These are phyloP conservation scores for Discostella stelligera DNA, from an alignment of 352 stramenopile genomes.

Conservation along the genomic window DNA sequence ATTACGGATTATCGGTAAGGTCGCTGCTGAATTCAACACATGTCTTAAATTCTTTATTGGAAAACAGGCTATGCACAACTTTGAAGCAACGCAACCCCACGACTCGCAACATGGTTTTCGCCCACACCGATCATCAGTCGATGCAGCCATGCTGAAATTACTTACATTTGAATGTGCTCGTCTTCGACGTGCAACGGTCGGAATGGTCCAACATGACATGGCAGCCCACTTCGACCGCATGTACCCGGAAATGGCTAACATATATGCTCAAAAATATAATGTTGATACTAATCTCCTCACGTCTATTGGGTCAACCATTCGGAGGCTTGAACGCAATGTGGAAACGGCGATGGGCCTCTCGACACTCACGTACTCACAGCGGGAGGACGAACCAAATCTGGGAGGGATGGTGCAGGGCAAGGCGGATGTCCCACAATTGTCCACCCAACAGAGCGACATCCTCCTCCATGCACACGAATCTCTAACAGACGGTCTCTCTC, in stretches of 20 bases:
- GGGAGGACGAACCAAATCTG: background rate
- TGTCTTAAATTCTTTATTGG: conserved; percentile 8
- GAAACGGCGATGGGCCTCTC: conserved; percentile 20
- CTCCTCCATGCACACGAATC: conserved; percentile 6
- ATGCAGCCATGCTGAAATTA: conserved; percentile 12
- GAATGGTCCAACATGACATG: too few species aligned
- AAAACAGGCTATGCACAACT: background rate
- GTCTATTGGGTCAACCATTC: background rate
- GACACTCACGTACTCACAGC: background rate
- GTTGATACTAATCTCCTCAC: conserved; percentile 3
- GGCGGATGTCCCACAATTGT: background rate
- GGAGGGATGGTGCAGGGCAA: conserved; percentile 9
- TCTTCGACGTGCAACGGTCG: background rate
- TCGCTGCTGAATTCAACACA: conserved; percentile 38
- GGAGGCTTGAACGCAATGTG: background rate
- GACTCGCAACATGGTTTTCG: conserved; percentile 12
- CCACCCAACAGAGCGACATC: background rate
- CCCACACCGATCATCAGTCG: background rate
- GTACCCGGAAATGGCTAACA: background rate
- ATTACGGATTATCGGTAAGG: conserved; percentile 23
- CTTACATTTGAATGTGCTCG: conserved; percentile 9
- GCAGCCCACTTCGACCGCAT: too few species aligned
- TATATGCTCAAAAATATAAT: conserved; percentile 4
- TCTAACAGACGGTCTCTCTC: background rate
- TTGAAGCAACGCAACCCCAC: conserved; percentile 5